Conservation (phyloP, 2,329 filamentous ascomycete genomes). For the Colletotrichum chrysophilum region DNA sequence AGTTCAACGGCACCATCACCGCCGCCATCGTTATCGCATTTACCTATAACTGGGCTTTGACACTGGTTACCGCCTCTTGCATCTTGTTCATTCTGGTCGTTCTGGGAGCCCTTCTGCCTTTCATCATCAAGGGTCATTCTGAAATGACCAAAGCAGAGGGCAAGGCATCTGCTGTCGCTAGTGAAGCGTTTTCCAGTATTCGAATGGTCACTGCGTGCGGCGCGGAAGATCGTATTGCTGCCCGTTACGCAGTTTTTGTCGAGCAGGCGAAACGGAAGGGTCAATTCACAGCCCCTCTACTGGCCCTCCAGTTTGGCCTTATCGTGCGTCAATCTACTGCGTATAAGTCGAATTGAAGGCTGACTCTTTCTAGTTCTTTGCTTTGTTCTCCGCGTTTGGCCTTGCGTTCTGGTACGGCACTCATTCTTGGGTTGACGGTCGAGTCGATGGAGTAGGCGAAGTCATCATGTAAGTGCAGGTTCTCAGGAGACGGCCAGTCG, state of each 20-base stretch:
- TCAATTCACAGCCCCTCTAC: conserved; percentile 52
- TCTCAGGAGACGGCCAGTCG: not conserved
- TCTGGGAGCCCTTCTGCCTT: conserved; percentile 54
- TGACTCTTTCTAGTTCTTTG: conserved; percentile 51
- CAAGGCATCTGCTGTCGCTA: conserved; percentile 63
- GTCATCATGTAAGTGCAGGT: conserved; percentile 55
- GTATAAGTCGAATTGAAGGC: not conserved
- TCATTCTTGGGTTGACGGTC: conserved; percentile 51
- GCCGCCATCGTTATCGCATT: conserved; percentile 61
- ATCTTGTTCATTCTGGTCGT: conserved; percentile 60
- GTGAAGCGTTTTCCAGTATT: conserved; percentile 64
- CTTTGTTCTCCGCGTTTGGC: conserved; percentile 56
- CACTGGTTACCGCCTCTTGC: conserved; percentile 62
- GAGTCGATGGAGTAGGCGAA: conserved; percentile 53
- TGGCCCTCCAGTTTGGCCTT: conserved; percentile 58
- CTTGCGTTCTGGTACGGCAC: conserved; percentile 69
- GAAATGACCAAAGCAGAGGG: conserved; percentile 56
- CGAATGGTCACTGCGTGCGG: conserved; percentile 69
- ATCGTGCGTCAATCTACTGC: conserved; percentile 37
- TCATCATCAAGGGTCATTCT: conserved; percentile 58
- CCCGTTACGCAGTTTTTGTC: conserved; percentile 60
- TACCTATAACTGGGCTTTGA: conserved; percentile 62
- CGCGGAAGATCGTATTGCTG: conserved; percentile 58
- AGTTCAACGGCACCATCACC: conserved; percentile 58
- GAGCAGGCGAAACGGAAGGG: conserved; percentile 57